Conservation (phyloP, 768 basidiomycete genomes). For the Lactarius hatsudake region DNA sequence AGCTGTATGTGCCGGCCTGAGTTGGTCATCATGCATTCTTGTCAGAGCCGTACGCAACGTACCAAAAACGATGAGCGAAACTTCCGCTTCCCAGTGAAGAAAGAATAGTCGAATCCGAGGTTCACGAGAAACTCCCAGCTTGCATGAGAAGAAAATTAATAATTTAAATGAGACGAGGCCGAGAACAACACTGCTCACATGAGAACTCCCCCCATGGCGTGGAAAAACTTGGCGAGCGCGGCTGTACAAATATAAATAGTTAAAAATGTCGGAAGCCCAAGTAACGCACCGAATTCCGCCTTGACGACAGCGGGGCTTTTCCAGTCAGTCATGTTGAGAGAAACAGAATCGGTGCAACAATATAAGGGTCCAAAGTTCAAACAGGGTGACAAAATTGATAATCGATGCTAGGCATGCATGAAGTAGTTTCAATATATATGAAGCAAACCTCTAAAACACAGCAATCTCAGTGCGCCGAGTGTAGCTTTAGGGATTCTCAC, state of each 20-base stretch:
- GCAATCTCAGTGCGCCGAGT: too few relatives aligned
- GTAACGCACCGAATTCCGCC: neutral
- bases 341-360: neutral
- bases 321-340: neutral
- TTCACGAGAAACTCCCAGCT: neutral
- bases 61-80: neutral
- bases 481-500: too few relatives aligned
- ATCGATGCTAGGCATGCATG: neutral
- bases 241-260: neutral
- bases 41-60: neutral
- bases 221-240: neutral
- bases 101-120: neutral
- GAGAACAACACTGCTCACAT: slow-evolving; percentile 2
- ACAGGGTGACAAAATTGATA: neutral
- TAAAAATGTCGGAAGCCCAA: neutral
- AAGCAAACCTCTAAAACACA: neutral
- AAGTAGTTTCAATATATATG: neutral
- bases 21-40: neutral
- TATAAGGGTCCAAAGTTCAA: neutral
- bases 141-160: neutral
- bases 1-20: neutral
- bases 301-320: neutral
- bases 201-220: slow-evolving; percentile 14
- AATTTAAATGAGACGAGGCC: neutral
- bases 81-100: neutral